Evolutionary conservation across 768 basidiomycete species (phyloP), one percentile per base, ranked within the genome.

Genomic region (Psilocybe sp.): DNA sequence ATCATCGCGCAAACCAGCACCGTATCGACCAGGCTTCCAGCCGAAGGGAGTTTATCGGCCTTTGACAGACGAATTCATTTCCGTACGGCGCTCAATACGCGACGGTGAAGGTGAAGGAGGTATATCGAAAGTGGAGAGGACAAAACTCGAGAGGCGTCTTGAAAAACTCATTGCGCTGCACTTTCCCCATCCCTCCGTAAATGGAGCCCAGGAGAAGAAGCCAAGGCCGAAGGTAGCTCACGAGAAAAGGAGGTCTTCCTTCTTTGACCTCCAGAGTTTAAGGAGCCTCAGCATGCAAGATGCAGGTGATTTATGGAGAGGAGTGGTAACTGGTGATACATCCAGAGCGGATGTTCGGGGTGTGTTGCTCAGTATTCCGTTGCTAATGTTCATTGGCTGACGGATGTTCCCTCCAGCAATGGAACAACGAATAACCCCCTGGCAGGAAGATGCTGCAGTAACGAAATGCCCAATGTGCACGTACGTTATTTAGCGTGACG

Each of bases 381-480:
- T 13, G 23, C 16, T 38, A 31, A 19, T 10, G 50, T 28, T 47
- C 52, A 16, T 33, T 55, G 40, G 44, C 47, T 42, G 10, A 28
- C 7, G 23, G 16, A 38, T 49, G 36, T 20, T 42, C 44, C 32
- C 11, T 48, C 28, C 23, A 89, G 87, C 79, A 46, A 86, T 85
- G 3, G 96, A 99, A 67, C 95, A 96, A 66, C 75, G 80, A 39
- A 94, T 99, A 57, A 93, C 97, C 2, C 92, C 92, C 4, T 99
- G 96, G 96, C 84, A 97, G 64, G 84, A 88, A 36, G 96, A 98
- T 62, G 73, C 79, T 1, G 60, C 73, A 3, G 92, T 85, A 1
- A 80, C 78, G 40, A 83, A 84, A 52, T 99, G 96, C 70, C 87
- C 92, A 1, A 71, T 96, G 53, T 99, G 96, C 81, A 65, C 61